A percentile compares a stretch with the other conserved stretches of the same genome.
These are phyloP conservation scores for Dimocarpus longan DNA, from an alignment of 345 rosid species.

Conservation along the genomic window DNA sequence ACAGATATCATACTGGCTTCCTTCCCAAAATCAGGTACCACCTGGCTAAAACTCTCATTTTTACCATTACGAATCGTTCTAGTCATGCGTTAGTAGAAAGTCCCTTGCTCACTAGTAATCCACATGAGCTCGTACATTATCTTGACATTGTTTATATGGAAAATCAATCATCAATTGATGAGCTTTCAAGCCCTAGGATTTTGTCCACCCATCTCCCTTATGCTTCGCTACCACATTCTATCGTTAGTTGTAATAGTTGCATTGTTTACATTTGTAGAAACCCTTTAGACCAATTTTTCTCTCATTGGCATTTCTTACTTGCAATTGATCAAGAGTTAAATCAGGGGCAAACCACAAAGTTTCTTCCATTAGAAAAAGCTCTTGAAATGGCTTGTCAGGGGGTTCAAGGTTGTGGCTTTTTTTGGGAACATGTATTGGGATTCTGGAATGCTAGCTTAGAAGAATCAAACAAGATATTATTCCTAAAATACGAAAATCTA, in stretches of 20 bases:
- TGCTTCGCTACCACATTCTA: conserved; percentile 16
- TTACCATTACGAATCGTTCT: conserved; percentile 17
- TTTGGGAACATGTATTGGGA: conserved; percentile 28
- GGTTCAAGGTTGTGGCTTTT: conserved; percentile 21
- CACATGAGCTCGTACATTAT: neutral
- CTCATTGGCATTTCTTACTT: conserved; percentile 24
- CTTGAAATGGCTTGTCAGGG: conserved; percentile 34
- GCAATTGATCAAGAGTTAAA: neutral
- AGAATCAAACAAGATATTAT: conserved; percentile 16
- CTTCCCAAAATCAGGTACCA: conserved; percentile 30
- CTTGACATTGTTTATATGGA: neutral
- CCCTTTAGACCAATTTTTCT: conserved; percentile 31
- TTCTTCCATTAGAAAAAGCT: conserved; percentile 8
- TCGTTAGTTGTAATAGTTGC: conserved; percentile 20
- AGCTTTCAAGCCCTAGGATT: neutral
- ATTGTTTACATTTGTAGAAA: conserved; percentile 33
- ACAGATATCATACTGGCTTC: conserved; percentile 22
- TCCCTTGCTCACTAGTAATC: neutral
- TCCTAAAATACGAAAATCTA: conserved; percentile 35
- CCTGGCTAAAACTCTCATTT: conserved; percentile 40
- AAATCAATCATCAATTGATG: neutral
- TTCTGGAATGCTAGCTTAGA: conserved; percentile 30
- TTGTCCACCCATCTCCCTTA: conserved; percentile 29
- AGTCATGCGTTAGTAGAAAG: conserved; percentile 1
- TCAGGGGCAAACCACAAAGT: neutral